Percentiles rank a stretch among this genome's conserved stretches.
Evolutionary conservation across 345 rosid genomes (phyloP).

Genomic region (Populus nigra): DNA sequence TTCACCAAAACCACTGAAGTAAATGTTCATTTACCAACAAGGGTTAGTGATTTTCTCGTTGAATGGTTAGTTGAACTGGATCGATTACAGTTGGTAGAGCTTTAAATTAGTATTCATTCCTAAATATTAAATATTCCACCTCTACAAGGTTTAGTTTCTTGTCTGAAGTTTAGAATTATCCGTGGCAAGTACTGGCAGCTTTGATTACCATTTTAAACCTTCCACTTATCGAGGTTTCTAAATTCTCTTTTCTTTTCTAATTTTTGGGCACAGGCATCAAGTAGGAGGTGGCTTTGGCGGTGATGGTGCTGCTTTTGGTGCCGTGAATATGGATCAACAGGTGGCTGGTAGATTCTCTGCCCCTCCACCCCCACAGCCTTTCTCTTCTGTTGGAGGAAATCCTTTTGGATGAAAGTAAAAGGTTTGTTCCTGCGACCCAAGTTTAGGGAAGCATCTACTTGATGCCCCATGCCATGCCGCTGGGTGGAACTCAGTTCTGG

Average conservation of each 20-base stretch:
- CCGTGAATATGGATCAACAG: slow-evolving; percentile 46
- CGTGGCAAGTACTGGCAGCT: neutral
- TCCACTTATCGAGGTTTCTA: neutral
- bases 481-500: slow-evolving; percentile 33
- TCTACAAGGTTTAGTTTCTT: neutral
- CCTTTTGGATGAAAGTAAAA: slow-evolving; percentile 55
- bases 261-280: slow-evolving; percentile 28
- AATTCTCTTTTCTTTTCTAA: neutral
- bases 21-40: too few species aligned
- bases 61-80: neutral
- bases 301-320: slow-evolving; percentile 36
- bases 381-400: slow-evolving; percentile 58
- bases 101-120: neutral
- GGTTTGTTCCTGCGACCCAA: neutral
- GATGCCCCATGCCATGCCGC: slow-evolving; percentile 32
- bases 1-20: too few species aligned
- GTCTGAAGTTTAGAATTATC: neutral
- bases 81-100: neutral
- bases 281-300: slow-evolving; percentile 37
- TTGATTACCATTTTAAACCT: neutral
- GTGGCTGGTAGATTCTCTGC: slow-evolving; percentile 40
- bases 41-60: too few species aligned
- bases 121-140: neutral
- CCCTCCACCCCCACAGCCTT: slow-evolving; percentile 38
- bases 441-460: slow-evolving; percentile 32